These are phyloP conservation scores for Cercospora beticola DNA, from an alignment of 2,329 filamentous ascomycete species.

Conservation along the genomic window DNA sequence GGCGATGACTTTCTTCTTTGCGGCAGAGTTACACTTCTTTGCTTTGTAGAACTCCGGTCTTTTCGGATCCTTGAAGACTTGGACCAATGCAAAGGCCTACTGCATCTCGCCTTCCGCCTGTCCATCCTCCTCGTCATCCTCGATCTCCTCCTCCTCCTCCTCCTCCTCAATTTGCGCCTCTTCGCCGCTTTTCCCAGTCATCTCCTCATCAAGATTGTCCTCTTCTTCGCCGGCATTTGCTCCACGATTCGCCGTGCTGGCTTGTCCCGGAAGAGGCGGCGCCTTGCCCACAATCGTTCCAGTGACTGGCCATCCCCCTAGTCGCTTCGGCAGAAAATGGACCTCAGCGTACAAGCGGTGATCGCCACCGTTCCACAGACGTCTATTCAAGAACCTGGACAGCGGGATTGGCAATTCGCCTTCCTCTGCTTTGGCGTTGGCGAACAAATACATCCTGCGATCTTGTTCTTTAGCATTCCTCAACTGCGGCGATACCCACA, in stretches of 20 bases:
- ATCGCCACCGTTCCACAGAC: neutral
- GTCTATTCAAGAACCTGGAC: neutral
- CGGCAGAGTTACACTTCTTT: no score
- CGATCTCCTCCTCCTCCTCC: neutral
- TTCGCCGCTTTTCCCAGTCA: neutral
- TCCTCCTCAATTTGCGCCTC: neutral
- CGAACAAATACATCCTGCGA: neutral
- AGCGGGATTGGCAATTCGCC: neutral
- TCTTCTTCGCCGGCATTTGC: neutral
- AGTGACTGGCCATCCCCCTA: neutral
- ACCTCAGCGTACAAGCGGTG: conserved; percentile 1
- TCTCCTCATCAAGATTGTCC: neutral
- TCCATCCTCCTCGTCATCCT: neutral
- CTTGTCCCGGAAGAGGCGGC: neutral
- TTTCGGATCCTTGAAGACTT: neutral
- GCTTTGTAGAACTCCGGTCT: neutral
- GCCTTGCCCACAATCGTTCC: neutral
- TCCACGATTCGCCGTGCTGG: neutral
- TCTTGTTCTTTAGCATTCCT: neutral
- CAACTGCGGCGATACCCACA: conserved; percentile 2
- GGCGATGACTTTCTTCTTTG: no score
- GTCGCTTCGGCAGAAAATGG: neutral
- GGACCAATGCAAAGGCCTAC: neutral
- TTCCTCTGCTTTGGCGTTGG: neutral
- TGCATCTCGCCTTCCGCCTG: neutral